Conservation (phyloP, 164 flowering plant species). For the Tinospora cordifolia region DNA sequence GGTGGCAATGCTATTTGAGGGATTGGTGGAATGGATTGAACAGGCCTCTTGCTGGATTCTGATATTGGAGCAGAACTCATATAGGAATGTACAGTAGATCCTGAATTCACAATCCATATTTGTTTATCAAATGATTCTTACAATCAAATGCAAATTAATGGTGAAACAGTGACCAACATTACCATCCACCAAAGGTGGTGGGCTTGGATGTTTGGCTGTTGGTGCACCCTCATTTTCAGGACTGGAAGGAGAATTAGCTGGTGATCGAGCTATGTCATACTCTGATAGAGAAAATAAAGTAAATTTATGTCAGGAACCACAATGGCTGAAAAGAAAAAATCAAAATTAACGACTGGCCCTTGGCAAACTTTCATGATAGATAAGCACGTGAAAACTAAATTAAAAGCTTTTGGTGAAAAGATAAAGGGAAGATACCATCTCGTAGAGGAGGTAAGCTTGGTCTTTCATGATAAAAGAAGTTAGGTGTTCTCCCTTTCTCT, state of each 20-base stretch:
- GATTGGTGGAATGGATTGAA: slow-evolving; percentile 4
- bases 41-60: slow-evolving; percentile 3
- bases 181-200: slow-evolving; percentile 20
- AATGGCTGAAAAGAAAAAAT: background rate
- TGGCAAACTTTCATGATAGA: background rate
- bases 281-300: slow-evolving; percentile 19
- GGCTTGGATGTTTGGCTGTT: slow-evolving; percentile 22
- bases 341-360: background rate
- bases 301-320: background rate
- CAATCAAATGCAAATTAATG: background rate
- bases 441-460: slow-evolving; percentile 26
- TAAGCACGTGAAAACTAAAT: background rate
- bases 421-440: slow-evolving; percentile 26
- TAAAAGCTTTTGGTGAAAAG: background rate
- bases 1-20: slow-evolving; percentile 11
- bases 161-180: background rate
- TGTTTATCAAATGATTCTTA: background rate
- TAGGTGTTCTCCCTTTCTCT: background rate
- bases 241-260: slow-evolving; percentile 17
- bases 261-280: slow-evolving; percentile 24
- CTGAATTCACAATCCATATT: slow-evolving; percentile 16
- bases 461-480: background rate
- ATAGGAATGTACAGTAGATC: slow-evolving; percentile 23
- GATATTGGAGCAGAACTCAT: slow-evolving; percentile 19
- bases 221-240: slow-evolving; percentile 17